Conservation (phyloP, 768 basidiomycete genomes). For the Chalciporus pseudorubinellus region DNA sequence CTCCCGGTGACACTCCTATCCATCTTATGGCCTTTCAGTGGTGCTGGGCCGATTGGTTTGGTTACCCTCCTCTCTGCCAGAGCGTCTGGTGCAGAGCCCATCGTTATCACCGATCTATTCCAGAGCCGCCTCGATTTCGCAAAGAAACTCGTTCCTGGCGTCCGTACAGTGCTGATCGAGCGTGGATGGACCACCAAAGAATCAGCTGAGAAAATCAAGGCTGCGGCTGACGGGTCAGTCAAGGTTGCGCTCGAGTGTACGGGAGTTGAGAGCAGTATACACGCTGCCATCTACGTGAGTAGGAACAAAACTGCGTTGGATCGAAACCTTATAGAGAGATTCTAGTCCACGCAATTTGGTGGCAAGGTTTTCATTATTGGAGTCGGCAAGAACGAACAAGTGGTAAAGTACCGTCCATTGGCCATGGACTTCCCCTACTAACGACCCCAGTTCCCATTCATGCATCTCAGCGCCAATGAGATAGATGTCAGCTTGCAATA, state of each 20-base stretch:
- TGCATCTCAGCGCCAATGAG: conserved; percentile 69
- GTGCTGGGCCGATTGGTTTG: conserved; percentile 67
- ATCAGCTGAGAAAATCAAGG: conserved; percentile 51
- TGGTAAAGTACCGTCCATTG: conserved; percentile 34
- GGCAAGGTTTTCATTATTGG: conserved; percentile 71
- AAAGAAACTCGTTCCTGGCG: conserved; percentile 56
- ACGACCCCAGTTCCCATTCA: conserved; percentile 57
- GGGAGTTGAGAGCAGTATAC: conserved; percentile 60
- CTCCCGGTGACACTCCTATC: neutral
- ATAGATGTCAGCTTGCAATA: conserved; percentile 69
- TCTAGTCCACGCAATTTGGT: conserved; percentile 60
- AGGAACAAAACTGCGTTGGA: neutral
- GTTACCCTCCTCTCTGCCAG: conserved; percentile 59
- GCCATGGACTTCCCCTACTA: neutral
- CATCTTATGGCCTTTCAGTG: conserved; percentile 37
- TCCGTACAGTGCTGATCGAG: conserved; percentile 54
- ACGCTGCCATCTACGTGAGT: conserved; percentile 55
- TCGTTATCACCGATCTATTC: conserved; percentile 67
- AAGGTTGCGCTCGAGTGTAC: conserved; percentile 62
- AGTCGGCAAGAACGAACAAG: conserved; percentile 62
- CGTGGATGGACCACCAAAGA: conserved; percentile 46
- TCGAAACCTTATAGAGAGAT: neutral
- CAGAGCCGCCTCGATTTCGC: conserved; percentile 66
- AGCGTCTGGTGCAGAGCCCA: conserved; percentile 68
- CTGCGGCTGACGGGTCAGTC: conserved; percentile 46